Evolutionary conservation across 202 grass and related monocot species (phyloP).

Genomic region (Bolboschoenoplectus hybrid): DNA sequence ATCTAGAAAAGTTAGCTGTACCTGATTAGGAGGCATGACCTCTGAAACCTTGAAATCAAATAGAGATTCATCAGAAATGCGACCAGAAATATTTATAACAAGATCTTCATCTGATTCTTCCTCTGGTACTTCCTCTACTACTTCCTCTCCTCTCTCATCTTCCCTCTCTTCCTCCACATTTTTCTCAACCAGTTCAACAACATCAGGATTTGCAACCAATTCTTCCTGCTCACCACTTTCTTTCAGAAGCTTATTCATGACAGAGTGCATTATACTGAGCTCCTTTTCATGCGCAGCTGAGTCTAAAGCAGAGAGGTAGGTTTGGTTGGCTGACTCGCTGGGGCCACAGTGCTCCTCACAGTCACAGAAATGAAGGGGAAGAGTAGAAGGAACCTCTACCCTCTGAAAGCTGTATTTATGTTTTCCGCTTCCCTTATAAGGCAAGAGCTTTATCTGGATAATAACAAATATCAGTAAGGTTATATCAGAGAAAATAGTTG

Average conservation of each 20-base stretch:
- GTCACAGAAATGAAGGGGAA: slow-evolving; percentile 95
- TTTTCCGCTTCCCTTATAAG: slow-evolving; percentile 88
- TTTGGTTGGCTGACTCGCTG: slow-evolving; percentile 63
- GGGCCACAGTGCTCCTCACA: slow-evolving; percentile 92
- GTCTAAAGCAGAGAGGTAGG: slow-evolving; percentile 67
- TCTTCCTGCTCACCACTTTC: slow-evolving; percentile 52
- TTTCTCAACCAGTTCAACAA: slow-evolving; percentile 32
- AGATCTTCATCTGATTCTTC: slow-evolving; percentile 72
- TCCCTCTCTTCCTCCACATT: slow-evolving; percentile 14
- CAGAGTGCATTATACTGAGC: slow-evolving; percentile 76
- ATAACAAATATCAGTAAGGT: neutral
- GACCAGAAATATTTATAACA: slow-evolving; percentile 75
- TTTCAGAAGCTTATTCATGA: slow-evolving; percentile 82
- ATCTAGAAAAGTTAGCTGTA: slow-evolving; percentile 32
- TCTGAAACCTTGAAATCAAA: slow-evolving; percentile 43
- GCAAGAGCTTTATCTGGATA: slow-evolving; percentile 68
- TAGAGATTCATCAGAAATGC: slow-evolving; percentile 48
- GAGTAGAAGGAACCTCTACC: slow-evolving; percentile 65
- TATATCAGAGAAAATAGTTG: slow-evolving; percentile 24
- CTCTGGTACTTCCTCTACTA: slow-evolving; percentile 42
- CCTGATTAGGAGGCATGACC: slow-evolving; percentile 42
- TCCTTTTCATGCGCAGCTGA: slow-evolving; percentile 75
- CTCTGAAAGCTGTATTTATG: slow-evolving; percentile 95
- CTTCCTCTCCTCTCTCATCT: slow-evolving; percentile 18
- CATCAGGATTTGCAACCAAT: slow-evolving; percentile 30